Percentiles rank a stretch among this genome's conserved stretches.
phyloP scores from a whole-genome alignment of 768 basidiomycete species.

The Lactarius pseudohatsudake region DNA sequence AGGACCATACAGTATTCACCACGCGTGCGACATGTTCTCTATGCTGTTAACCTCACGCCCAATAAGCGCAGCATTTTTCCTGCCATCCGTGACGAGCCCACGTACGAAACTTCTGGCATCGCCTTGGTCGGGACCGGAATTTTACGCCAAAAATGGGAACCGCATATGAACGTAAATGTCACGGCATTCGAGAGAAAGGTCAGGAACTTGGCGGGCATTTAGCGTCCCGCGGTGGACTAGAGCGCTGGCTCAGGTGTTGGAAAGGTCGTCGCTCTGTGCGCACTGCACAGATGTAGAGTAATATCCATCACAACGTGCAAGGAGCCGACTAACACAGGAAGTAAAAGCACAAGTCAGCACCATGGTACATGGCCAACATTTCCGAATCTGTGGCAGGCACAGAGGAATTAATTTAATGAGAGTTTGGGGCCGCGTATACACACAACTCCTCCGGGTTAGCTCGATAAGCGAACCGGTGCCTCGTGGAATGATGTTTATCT shows the following conservation, averaged over 20 bases:
- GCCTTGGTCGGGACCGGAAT: not conserved
- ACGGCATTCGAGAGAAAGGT: not conserved
- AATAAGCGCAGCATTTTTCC: not conserved
- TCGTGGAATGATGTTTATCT: not conserved
- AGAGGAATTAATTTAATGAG: not conserved
- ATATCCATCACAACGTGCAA: not conserved
- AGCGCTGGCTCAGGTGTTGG: not conserved
- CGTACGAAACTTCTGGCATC: not conserved
- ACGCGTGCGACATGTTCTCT: not conserved
- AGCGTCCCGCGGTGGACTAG: not conserved
- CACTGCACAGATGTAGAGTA: not conserved
- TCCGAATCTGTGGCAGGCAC: not conserved
- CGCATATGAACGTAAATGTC: not conserved
- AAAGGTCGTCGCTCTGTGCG: not conserved
- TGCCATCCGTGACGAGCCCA: not conserved
- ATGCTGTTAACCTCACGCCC: slow-evolving; percentile 2
- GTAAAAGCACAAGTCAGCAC: not conserved
- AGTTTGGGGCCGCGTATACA: not conserved
- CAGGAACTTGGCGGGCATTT: not conserved
- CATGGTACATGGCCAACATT: not conserved
- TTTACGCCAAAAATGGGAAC: not conserved
- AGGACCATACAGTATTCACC: not conserved
- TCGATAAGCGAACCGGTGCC: slow-evolving; percentile 14
- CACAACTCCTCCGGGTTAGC: slow-evolving; percentile 3
- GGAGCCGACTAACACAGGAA: not conserved